Percentiles rank a stretch among this genome's conserved stretches.
phyloP scores from a whole-genome alignment of 1,284 basidiomycete species.

The Rhodofomes roseus region DNA sequence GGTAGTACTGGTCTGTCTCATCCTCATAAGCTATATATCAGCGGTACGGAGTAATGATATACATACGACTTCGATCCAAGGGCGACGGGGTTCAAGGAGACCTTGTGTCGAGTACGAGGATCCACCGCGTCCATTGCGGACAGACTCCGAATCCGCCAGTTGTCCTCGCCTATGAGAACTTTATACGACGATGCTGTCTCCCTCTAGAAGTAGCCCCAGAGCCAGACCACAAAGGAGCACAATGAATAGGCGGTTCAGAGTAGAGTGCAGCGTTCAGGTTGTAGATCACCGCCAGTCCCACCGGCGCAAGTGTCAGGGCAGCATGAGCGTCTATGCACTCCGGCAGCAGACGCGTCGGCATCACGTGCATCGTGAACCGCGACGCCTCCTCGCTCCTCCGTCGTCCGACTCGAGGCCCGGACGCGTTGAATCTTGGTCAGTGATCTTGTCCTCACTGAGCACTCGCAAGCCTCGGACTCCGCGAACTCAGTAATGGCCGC shows the following conservation, averaged over 20 bases:
- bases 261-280: too few species aligned
- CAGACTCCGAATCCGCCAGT: neutral
- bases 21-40: too few species aligned
- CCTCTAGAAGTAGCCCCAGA: too few species aligned
- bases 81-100: slow-evolving; percentile 51
- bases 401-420: too few species aligned
- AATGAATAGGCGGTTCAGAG: too few species aligned
- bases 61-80: slow-evolving; percentile 55
- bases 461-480: too few species aligned
- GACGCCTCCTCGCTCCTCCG: too few species aligned
- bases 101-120: slow-evolving; percentile 66
- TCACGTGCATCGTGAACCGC: neutral
- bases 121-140: slow-evolving; percentile 56
- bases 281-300: neutral
- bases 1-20: slow-evolving; percentile 43
- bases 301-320: neutral
- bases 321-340: neutral
- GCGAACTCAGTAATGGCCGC: too few species aligned
- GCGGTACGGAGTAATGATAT: neutral
- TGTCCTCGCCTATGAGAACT: neutral
- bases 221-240: too few species aligned
- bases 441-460: too few species aligned
- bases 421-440: too few species aligned
- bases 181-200: too few species aligned
- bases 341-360: neutral